A percentile compares a stretch with the other conserved stretches of the same genome.
phyloP scores from a whole-genome alignment of 345 rosid genomes.

The Clausena lansium region DNA sequence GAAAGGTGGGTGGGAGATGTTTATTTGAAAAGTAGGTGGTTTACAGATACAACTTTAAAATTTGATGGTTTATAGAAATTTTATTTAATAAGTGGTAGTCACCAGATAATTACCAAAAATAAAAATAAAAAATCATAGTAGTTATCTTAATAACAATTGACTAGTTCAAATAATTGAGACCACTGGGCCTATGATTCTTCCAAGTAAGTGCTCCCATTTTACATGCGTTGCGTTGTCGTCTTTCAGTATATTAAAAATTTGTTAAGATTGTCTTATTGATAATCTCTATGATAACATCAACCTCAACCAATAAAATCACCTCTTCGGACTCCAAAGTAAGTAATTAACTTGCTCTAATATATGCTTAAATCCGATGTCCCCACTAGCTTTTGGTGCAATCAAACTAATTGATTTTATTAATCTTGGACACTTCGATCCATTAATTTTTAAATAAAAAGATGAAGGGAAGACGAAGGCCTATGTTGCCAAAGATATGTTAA shows the following conservation, averaged over 20 bases:
- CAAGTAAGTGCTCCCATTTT: conserved; percentile 23
- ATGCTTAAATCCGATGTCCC: conserved; percentile 31
- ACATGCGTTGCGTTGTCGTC: conserved; percentile 28
- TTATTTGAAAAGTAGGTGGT: too few species aligned
- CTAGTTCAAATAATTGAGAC: conserved; percentile 28
- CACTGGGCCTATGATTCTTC: conserved; percentile 20
- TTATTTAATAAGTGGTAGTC: too few species aligned
- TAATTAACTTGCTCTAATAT: conserved; percentile 26
- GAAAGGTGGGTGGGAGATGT: too few species aligned
- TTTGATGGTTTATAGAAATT: too few species aligned
- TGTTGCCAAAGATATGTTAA: not conserved
- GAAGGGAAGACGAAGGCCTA: not conserved
- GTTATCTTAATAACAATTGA: conserved; percentile 8
- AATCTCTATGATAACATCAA: conserved; percentile 28
- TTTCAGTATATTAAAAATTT: not conserved
- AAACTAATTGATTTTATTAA: conserved; percentile 19
- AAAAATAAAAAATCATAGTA: conserved; percentile 11
- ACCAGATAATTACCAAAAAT: too few species aligned
- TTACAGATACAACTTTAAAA: too few species aligned
- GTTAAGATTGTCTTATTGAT: not conserved
- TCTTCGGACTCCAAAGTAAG: conserved; percentile 29
- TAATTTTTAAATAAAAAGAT: not conserved
- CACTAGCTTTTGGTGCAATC: conserved; percentile 2
- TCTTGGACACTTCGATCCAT: not conserved
- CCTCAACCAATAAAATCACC: conserved; percentile 21